Percentiles rank a stretch among this genome's conserved stretches.
Evolutionary conservation across 2,329 filamentous ascomycete species (phyloP).

Genomic region (Ascochyta fabae): DNA sequence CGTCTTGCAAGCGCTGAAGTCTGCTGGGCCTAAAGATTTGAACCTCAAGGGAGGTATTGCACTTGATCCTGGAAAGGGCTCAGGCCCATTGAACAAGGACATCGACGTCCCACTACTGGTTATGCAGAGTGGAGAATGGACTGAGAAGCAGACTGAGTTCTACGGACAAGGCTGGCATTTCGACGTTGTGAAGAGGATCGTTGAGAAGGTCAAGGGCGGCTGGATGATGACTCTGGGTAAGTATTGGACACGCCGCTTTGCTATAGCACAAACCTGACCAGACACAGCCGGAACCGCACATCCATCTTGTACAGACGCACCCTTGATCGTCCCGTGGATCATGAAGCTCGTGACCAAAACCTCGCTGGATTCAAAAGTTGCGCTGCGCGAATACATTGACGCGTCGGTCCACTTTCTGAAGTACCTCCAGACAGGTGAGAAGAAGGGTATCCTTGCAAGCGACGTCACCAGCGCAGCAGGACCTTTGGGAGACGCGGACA

Average conservation of each 20-base stretch:
- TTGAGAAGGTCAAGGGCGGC: slow-evolving; percentile 55
- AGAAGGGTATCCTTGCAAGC: slow-evolving; percentile 58
- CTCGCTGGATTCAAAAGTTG: slow-evolving; percentile 62
- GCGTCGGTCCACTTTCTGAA: slow-evolving; percentile 64
- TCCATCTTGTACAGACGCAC: slow-evolving; percentile 70
- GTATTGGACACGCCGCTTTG: slow-evolving; percentile 6
- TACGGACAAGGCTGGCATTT: slow-evolving; percentile 68
- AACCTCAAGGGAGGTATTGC: slow-evolving; percentile 65
- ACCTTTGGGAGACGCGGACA: slow-evolving; percentile 39
- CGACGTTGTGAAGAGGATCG: slow-evolving; percentile 65
- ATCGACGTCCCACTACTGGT: slow-evolving; percentile 66
- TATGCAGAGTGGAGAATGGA: slow-evolving; percentile 71
- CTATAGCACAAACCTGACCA: slow-evolving; percentile 2
- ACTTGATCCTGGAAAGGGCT: slow-evolving; percentile 70
- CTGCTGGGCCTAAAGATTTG: slow-evolving; percentile 51
- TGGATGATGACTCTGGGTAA: slow-evolving; percentile 55
- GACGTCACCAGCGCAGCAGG: slow-evolving; percentile 52
- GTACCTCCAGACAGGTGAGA: slow-evolving; percentile 52
- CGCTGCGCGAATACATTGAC: slow-evolving; percentile 66
- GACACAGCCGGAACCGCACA: slow-evolving; percentile 55
- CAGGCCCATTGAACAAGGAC: slow-evolving; percentile 66
- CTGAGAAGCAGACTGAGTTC: slow-evolving; percentile 62
- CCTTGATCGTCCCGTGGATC: slow-evolving; percentile 67
- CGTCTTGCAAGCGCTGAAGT: slow-evolving; percentile 65
- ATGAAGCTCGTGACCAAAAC: slow-evolving; percentile 68